phyloP scores from a whole-genome alignment of 805 yeast species.

The Saturnispora quitensis region DNA sequence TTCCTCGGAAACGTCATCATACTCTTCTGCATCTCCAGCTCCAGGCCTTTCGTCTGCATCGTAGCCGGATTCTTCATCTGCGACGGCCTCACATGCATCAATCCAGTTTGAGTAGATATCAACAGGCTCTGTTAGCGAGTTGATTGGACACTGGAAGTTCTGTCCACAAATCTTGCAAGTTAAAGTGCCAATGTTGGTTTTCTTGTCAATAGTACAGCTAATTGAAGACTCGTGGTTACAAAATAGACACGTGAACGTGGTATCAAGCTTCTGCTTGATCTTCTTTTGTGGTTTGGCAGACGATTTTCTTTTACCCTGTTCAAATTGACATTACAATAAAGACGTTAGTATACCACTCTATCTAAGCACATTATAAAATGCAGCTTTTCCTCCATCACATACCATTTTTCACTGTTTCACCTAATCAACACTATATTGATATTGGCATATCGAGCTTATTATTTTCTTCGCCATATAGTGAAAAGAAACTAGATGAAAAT shows the following conservation, averaged over 20 bases:
- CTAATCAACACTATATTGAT: background rate
- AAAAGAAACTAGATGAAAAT: background rate
- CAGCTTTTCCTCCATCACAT: background rate
- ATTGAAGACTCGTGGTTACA: constrained; percentile 95
- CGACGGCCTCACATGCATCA: constrained; percentile 88
- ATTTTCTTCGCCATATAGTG: background rate
- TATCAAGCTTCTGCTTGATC: constrained; percentile 69
- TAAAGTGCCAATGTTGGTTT: constrained; percentile 71
- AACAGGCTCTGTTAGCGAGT: constrained; percentile 78
- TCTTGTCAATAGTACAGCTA: constrained; percentile 79
- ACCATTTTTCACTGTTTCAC: background rate
- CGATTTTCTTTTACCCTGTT: constrained; percentile 54
- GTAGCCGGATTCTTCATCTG: constrained; percentile 44
- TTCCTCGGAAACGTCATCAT: constrained; percentile 10
- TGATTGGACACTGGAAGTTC: constrained; percentile 80
- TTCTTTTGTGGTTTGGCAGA: constrained; percentile 73
- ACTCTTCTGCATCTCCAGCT: constrained; percentile 15
- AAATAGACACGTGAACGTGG: constrained; percentile 81
- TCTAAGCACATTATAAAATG: background rate
- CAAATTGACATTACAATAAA: background rate
- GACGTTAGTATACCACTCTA: background rate
- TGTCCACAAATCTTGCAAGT: constrained; percentile 94
- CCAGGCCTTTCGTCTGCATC: constrained; percentile 16
- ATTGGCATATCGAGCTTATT: background rate
- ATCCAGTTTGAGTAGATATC: constrained; percentile 97